phyloP scores from a whole-genome alignment of 352 stramenopile species.

The Albugo candida region DNA sequence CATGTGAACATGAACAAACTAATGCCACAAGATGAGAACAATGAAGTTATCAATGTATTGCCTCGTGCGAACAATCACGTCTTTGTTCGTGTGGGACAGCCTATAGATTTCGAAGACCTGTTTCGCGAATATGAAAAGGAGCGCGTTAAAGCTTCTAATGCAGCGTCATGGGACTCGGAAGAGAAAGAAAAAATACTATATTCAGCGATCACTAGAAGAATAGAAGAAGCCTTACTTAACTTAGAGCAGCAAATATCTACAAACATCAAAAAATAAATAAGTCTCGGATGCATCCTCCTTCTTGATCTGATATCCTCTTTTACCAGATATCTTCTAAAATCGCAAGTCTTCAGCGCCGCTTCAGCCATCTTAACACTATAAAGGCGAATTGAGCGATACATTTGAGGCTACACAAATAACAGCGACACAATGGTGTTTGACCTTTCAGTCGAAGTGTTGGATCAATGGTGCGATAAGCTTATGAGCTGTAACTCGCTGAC shows the following conservation, averaged over 20 bases:
- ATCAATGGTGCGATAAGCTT: conserved; percentile 90
- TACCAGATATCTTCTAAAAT: too few species aligned
- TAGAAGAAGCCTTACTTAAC: conserved; percentile 53
- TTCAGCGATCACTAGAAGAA: conserved; percentile 68
- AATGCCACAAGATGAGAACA: conserved; percentile 63
- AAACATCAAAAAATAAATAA: background rate
- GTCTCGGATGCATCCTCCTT: too few species aligned
- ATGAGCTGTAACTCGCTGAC: conserved; percentile 85
- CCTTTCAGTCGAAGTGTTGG: conserved; percentile 75
- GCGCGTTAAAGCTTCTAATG: conserved; percentile 19
- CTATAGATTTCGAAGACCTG: conserved; percentile 66
- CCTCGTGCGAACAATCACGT: conserved; percentile 28
- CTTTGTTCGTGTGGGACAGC: conserved; percentile 41
- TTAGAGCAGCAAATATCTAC: conserved; percentile 4
- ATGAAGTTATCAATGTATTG: conserved; percentile 46
- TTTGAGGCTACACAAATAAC: too few species aligned
- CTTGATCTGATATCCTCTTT: too few species aligned
- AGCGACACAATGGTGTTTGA: conserved; percentile 22
- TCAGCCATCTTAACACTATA: too few species aligned
- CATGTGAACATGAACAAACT: conserved; percentile 76
- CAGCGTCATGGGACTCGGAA: conserved; percentile 29
- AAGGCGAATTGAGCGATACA: too few species aligned
- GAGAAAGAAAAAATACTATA: conserved; percentile 51
- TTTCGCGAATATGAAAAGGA: conserved; percentile 35
- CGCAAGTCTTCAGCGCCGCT: too few species aligned